Evolutionary conservation across 202 grass and related monocot genomes (phyloP), one percentile per base, ranked within the genome.

Genomic region (Bolboschoenoplectus hybrid): DNA sequence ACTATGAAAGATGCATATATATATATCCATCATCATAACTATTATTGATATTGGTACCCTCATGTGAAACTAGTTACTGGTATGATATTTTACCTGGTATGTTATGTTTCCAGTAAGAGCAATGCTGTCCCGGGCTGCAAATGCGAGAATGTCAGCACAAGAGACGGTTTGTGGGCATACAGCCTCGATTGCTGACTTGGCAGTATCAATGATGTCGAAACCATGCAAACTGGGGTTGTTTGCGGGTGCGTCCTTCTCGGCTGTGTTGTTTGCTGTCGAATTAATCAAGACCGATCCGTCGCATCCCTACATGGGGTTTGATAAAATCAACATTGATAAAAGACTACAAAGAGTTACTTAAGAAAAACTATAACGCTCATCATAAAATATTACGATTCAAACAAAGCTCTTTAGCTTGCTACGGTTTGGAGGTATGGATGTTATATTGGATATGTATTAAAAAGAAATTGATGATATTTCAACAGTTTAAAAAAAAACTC

Each of bases 61-160:
- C 7, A 16, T 57, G 2, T 57, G 50, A 8, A 39, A 57, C 13
- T 53, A 78, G 57, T 17, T 52, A 26, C 19, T 51, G 7, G 12
- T 51, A 57, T 38, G 32, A 39, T 39, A 46, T 57, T 41, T 58
- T 16, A 97, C 91, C 77, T 90, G 81, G 38, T 84, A 84, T 36
- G 82, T 84, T 35, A 84, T 84, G 47, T 58, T 71, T 55, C 82
- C 82, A 5, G 91, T 92, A 61, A 97, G 82, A 86, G 85, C 58
- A 46, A 94, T 79, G 86, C 89, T 92, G 87, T 92, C 92, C 26
- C 94, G 91, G 7, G 92, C 90, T 0, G 87, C 89, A 76, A 96
- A 96, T 46, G 94, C 85, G 5, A 94, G 49, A 82, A 97, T 91
- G 85, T 97, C 92, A 13, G 94, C 95, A 85, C 89, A 98, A 4